Conservation (phyloP, 352 stramenopile species). For the Phytophthora sp. region DNA sequence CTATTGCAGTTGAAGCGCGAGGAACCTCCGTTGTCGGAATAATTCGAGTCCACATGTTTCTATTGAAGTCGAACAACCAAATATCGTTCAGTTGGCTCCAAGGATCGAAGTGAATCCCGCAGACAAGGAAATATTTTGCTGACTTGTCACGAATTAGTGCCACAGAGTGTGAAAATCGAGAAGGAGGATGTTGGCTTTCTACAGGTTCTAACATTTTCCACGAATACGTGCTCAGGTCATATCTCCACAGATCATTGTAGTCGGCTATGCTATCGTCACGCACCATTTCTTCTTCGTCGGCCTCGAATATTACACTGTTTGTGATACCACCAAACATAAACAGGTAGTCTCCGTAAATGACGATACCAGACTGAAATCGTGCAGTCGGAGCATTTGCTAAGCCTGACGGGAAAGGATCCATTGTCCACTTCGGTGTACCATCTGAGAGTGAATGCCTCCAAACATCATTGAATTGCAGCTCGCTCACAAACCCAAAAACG, state of each 20-base stretch:
- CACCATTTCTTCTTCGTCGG: constrained; percentile 50
- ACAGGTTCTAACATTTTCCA: constrained; percentile 47
- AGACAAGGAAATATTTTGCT: constrained; percentile 53
- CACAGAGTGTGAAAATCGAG: constrained; percentile 71
- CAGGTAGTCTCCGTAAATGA: constrained; percentile 54
- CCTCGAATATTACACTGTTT: too few species aligned
- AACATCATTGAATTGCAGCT: constrained; percentile 58
- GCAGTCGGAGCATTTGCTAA: constrained; percentile 27
- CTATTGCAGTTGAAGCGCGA: constrained; percentile 71
- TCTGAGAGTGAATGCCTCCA: constrained; percentile 47
- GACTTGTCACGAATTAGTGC: constrained; percentile 37
- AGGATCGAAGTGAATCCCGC: constrained; percentile 52
- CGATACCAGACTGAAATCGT: constrained; percentile 56
- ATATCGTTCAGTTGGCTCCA: constrained; percentile 63
- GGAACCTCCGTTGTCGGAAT: constrained; percentile 19
- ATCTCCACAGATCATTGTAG: constrained; percentile 72
- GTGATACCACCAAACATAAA: constrained; percentile 76
- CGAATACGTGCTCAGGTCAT: constrained; percentile 45
- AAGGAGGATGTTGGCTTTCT: constrained; percentile 30
- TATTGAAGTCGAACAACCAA: constrained; percentile 65
- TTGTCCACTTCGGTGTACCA: constrained; percentile 36
- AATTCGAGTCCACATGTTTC: constrained; percentile 47
- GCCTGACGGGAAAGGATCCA: constrained; percentile 28
- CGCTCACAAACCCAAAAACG: constrained; percentile 52
- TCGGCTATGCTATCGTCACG: constrained; percentile 39